phyloP scores from a whole-genome alignment of 2,329 filamentous ascomycete genomes.

The Tolypocladium inflatum region DNA sequence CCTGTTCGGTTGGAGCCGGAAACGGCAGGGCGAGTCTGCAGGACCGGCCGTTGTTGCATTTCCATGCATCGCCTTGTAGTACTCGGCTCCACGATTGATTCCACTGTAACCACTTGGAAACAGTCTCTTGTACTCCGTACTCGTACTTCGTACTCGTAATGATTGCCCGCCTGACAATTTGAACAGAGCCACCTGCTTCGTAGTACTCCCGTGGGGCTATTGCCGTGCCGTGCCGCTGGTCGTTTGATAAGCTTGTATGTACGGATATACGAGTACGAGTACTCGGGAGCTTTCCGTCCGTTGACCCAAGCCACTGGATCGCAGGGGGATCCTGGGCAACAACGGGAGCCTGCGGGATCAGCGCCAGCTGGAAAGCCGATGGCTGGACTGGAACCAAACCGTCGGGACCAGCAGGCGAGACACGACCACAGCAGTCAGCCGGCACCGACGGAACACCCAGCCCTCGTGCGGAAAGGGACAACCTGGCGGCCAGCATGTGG shows the following conservation, averaged over 20 bases:
- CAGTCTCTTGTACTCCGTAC: neutral
- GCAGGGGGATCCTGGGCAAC: neutral
- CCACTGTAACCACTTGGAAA: neutral
- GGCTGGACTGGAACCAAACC: neutral
- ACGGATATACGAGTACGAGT: too few relatives aligned
- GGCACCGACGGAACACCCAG: neutral
- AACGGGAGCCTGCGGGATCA: neutral
- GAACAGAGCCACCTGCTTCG: neutral
- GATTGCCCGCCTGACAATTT: neutral
- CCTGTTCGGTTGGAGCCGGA: neutral
- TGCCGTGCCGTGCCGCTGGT: neutral
- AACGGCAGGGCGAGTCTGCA: neutral
- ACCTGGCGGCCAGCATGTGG: neutral
- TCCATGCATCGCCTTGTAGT: neutral
- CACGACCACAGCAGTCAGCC: neutral
- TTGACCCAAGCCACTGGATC: neutral
- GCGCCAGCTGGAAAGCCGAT: neutral
- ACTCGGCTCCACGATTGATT: neutral
- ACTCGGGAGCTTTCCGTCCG: too few relatives aligned
- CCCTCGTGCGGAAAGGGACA: neutral
- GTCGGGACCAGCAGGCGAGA: slow-evolving; percentile 1
- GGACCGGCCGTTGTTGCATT: neutral
- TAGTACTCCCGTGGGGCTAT: neutral
- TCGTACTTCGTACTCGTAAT: neutral
- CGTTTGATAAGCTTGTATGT: neutral